phyloP scores from a whole-genome alignment of 139 green algal genomes.

The Chlamydomonas incerta region DNA sequence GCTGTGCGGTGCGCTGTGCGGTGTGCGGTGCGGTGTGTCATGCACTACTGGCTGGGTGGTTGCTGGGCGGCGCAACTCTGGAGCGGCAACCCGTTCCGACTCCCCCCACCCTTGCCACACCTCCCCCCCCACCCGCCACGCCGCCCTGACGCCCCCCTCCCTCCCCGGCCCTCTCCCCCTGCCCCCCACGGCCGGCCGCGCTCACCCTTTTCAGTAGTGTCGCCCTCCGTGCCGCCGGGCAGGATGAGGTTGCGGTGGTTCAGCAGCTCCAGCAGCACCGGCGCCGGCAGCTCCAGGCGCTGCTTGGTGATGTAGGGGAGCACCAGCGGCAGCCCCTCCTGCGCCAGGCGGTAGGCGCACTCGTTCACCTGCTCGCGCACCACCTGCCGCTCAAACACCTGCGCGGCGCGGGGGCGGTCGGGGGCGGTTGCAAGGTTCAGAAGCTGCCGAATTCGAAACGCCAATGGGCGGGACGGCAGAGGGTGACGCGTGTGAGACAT shows the following conservation, averaged over 20 bases:
- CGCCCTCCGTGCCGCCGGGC: not conserved
- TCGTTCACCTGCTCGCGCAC: constrained; percentile 71
- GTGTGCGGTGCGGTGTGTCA: no score
- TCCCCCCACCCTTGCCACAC: no score
- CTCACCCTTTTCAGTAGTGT: not conserved
- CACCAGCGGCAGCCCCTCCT: constrained; percentile 89
- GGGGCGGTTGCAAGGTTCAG: not conserved
- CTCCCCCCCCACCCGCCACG: no score
- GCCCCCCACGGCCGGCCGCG: not conserved
- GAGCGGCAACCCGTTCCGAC: no score
- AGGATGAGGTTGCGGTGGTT: constrained; percentile 30
- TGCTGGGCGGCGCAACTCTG: no score
- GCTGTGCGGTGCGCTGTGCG: no score
- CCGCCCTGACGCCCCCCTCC: no score
- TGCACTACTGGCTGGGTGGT: no score
- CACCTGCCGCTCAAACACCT: constrained; percentile 91
- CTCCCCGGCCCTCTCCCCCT: no score
- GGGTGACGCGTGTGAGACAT: no score
- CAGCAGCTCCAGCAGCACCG: constrained; percentile 30
- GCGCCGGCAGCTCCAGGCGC: constrained; percentile 40
- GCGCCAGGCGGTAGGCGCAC: constrained; percentile 88
- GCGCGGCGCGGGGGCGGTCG: not conserved
- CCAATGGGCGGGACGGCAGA: no score
- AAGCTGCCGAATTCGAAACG: no score
- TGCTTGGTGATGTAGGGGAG: constrained; percentile 86